Evolutionary conservation across 495 filamentous ascomycete genomes (phyloP).

Genomic region (Echria macrotheca): DNA sequence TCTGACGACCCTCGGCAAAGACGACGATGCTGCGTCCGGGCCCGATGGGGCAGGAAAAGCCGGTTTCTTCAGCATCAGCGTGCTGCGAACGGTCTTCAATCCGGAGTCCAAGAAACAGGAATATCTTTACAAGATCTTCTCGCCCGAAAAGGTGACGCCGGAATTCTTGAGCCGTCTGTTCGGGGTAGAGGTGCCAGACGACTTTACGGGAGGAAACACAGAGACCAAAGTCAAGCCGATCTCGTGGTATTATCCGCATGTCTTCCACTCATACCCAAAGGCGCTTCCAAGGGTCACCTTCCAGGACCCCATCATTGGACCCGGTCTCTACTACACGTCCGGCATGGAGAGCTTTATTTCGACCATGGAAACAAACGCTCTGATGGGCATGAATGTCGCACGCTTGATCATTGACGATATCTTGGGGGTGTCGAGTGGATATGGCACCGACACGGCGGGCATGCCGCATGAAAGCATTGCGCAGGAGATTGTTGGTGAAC

Average conservation of each 20-base stretch:
- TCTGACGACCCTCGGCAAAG: constrained; percentile 72
- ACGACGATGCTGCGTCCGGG: constrained; percentile 44
- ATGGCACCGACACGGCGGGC: neutral
- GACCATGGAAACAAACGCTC: constrained; percentile 94
- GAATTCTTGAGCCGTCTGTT: constrained; percentile 53
- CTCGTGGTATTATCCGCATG: constrained; percentile 66
- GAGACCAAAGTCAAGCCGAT: constrained; percentile 42
- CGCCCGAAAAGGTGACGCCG: constrained; percentile 58
- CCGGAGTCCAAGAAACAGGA: constrained; percentile 52
- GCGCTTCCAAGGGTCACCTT: constrained; percentile 79
- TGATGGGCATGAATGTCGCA: constrained; percentile 96
- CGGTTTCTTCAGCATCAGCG: constrained; percentile 84
- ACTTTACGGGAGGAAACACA: constrained; percentile 20
- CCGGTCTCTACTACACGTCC: constrained; percentile 79
- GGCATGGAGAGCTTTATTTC: constrained; percentile 94
- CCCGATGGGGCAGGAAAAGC: constrained; percentile 57
- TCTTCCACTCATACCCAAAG: constrained; percentile 82
- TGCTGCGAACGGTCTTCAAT: constrained; percentile 58
- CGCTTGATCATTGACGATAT: constrained; percentile 62
- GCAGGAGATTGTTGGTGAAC: too few relatives aligned
- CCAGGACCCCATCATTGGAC: constrained; percentile 66
- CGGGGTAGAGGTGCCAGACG: constrained; percentile 38
- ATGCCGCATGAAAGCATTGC: neutral
- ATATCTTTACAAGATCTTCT: constrained; percentile 96
- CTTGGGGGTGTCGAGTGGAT: constrained; percentile 9